Evolutionary conservation across 2,329 filamentous ascomycete genomes (phyloP), one percentile per base, ranked within the genome.

Genomic region (Pezicula radicicola): DNA sequence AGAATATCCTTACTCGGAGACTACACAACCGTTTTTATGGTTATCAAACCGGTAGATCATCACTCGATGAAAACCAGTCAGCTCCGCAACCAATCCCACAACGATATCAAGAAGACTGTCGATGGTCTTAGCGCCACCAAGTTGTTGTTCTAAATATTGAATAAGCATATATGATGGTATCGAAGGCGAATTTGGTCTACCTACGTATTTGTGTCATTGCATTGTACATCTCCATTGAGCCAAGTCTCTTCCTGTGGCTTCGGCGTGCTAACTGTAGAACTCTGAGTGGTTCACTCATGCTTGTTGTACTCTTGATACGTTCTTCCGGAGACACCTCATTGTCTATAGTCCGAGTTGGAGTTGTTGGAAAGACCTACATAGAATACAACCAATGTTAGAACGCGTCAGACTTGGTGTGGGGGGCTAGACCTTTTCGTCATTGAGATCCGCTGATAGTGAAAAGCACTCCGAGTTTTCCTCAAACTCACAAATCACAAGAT

Each of bases 171-270:
- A 33, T 10, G 12, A 33, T 33, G 9, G 30, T 33, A 33, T 3
- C 12, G 9, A 10, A 13, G 12, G 3, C 12, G 9, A 13, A 13
- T 12, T 10, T 3, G 30, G 30, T 33, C 9, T 10, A 3, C 30
- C 12, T 33, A 33, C 30, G 57, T 16, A 56, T 50, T 48, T 61
- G 53, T 13, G 55, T 58, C 12, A 61, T 55, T 3, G 55, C 54
- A 41, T 61, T 55, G 19, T 60, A 61, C 10, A 61, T 46, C 15
- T 61, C 59, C 59, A 61, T 58, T 7, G 55, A 56, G 2, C 55
- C 54, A 16, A 60, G 49, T 27, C 50, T 48, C 13, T 52, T 50
- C 19, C 44, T 50, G 12, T 33, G 19, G 8, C 51, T 53, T 44
- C 59, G 55, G 16, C 56, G 50, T 16, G 53, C 55, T 19, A 60